Base-by-base conservation (phyloP, 768 basidiomycete species). In the Hortiboletus flavorubellus region DNA sequence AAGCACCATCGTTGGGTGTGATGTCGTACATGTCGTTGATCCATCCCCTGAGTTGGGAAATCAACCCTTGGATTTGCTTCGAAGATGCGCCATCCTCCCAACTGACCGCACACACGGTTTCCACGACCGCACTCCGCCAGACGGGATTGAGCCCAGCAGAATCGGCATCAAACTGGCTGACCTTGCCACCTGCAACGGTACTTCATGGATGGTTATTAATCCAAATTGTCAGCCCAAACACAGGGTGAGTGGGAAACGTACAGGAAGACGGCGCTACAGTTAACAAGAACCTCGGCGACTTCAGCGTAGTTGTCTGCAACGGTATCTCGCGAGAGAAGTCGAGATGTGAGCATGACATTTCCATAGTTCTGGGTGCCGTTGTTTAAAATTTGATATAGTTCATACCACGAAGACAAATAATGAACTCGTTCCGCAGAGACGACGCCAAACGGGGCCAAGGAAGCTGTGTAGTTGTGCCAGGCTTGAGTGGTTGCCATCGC, bases 111-210 rank as follows among this genome's bases (percentile, higher is more conserved):
- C 66, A 64, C 7, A 62, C 46, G 5, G 70, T 59, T 31, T 78
- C 63, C 6, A 70, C 64, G 10, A 80, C 43, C 0, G 78, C 70
- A 14, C 71, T 68, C 5, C 80, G 70, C 79, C 80, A 83, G 2
- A 74, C 76, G 10, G 79, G 80, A 63, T 80, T 73, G n/a, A 80
- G 52, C 10, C 76, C 79, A 12, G 71, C 67, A 4, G 76, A 72
- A 43, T 72, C 65, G 0, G 78, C 73, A 23, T 73, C 61, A 1
- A 69, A 61, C 21, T 63, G 61, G 4, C 72, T 67, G 11, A 79
- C 79, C 5, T 71, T 73, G 1, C 81, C 79, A 2, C 80, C 80
- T 7, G 67, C 73, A 7, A 80, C 63, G 8, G 68, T 63, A 35
- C 80, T 81, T 2, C 5, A 46, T 4, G 26, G 4, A 14, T 15